These are phyloP conservation scores for Raddia guianensis DNA, from an alignment of 176 grass and related monocot genomes.

Conservation along the genomic window DNA sequence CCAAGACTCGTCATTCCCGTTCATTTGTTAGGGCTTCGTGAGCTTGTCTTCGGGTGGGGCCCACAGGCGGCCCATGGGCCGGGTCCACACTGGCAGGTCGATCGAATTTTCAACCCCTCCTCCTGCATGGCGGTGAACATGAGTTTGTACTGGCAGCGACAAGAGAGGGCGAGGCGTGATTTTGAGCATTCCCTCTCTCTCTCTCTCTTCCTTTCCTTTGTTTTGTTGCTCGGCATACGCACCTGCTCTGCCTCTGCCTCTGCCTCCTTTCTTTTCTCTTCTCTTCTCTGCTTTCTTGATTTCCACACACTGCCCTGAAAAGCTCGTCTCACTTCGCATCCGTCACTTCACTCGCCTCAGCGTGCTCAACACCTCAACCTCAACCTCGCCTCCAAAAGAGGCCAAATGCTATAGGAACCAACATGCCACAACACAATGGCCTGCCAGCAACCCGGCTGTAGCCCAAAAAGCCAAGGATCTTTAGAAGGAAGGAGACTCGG, in stretches of 20 bases:
- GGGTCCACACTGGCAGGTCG: not conserved
- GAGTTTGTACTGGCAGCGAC: conserved; percentile 17
- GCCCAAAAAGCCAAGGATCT: too few species aligned
- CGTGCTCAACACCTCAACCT: not conserved
- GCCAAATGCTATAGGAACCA: not conserved
- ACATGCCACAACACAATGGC: too few species aligned
- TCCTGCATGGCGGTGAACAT: not conserved
- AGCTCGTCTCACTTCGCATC: conserved; percentile 20
- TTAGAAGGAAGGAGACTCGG: too few species aligned
- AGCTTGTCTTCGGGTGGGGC: not conserved
- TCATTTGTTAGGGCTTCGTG: conserved; percentile 42
- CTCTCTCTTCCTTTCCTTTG: not conserved
- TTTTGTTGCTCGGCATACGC: conserved; percentile 9
- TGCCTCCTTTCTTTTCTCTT: not conserved
- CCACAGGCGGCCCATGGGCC: conserved; percentile 2
- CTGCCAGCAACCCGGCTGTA: too few species aligned
- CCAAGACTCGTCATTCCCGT: not conserved
- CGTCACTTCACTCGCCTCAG: not conserved
- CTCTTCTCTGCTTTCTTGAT: not conserved
- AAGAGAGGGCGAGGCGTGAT: conserved; percentile 37
- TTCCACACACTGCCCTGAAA: conserved; percentile 24
- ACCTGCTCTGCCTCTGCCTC: not conserved
- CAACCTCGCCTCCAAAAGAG: too few species aligned
- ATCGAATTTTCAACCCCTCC: not conserved
- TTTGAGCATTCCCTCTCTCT: not conserved